These are phyloP conservation scores for Heliosperma pusillum DNA, from an alignment of 148 eudicot species.

Conservation along the genomic window DNA sequence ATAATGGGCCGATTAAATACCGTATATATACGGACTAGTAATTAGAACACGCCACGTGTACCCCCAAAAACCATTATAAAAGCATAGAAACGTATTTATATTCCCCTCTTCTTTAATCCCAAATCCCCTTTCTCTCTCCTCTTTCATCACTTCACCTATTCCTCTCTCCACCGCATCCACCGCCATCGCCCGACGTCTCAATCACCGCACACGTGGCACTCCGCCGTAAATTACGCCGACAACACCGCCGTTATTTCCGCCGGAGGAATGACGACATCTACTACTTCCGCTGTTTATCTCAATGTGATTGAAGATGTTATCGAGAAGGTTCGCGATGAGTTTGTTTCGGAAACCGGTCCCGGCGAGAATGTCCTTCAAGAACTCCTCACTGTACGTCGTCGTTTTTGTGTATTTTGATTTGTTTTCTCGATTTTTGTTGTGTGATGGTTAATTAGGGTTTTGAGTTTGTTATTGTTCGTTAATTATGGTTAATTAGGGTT, in stretches of 20 bases:
- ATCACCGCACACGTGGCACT: constrained; percentile 5
- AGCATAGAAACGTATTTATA: constrained; percentile 99
- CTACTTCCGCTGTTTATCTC: constrained; percentile 72
- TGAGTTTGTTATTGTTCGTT: not conserved
- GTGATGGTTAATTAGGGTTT: constrained; percentile 2
- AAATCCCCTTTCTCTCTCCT: constrained; percentile 33
- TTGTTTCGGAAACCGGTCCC: constrained; percentile 62
- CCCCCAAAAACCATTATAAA: constrained; percentile 29
- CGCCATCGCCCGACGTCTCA: constrained; percentile 12
- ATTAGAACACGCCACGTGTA: constrained; percentile 30
- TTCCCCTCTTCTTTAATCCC: constrained; percentile 38
- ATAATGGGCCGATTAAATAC: too few species aligned
- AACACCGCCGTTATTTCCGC: not conserved
- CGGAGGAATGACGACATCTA: constrained; percentile 48
- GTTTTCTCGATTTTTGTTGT: not conserved
- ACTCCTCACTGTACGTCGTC: constrained; percentile 66
- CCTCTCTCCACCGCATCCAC: constrained; percentile 10
- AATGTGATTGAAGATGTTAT: constrained; percentile 87
- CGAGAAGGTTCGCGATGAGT: constrained; percentile 89
- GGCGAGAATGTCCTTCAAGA: constrained; percentile 66
- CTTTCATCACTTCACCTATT: constrained; percentile 24
- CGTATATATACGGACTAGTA: too few species aligned
- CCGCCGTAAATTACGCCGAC: not conserved
- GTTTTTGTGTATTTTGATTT: not conserved
- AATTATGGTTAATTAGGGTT: constrained; percentile 8